These are phyloP conservation scores for Aspergillus proliferans DNA, from an alignment of 2,329 filamentous ascomycete species.

Conservation along the genomic window DNA sequence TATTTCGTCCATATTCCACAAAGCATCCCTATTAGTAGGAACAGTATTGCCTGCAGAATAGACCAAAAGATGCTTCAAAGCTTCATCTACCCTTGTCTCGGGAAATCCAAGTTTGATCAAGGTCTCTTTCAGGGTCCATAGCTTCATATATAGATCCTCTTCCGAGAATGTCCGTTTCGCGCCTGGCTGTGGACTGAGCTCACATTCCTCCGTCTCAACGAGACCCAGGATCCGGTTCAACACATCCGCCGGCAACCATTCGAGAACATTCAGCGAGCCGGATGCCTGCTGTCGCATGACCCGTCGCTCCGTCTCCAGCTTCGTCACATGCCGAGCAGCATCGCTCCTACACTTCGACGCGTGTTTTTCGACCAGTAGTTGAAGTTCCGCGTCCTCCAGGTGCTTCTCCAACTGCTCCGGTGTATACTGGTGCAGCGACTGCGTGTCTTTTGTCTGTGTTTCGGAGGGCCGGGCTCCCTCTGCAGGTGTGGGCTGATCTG, in stretches of 20 bases:
- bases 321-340: conserved; percentile 65
- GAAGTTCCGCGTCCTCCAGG: conserved; percentile 83
- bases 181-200: conserved; percentile 26
- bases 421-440: conserved; percentile 53
- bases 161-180: conserved; percentile 50
- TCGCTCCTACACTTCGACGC: conserved; percentile 73
- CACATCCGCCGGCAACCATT: conserved; percentile 73
- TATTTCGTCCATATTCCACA: conserved; percentile 83
- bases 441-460: conserved; percentile 8
- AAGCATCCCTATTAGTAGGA: conserved; percentile 53
- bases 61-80: conserved; percentile 60
- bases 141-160: conserved; percentile 69
- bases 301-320: conserved; percentile 78
- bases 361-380: conserved; percentile 79
- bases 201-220: conserved; percentile 35
- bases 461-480: conserved; percentile 10
- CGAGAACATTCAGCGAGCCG: conserved; percentile 64
- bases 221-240: conserved; percentile 71
- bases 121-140: conserved; percentile 79
- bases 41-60: conserved; percentile 58
- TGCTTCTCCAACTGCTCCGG: conserved; percentile 87
- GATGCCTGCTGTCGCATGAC: conserved; percentile 68
- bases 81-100: conserved; percentile 55
- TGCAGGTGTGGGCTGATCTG: conserved; percentile 20
- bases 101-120: conserved; percentile 65